Base-by-base conservation (phyloP, 805 yeast genomes). In the Barnettozyma pratensis region DNA sequence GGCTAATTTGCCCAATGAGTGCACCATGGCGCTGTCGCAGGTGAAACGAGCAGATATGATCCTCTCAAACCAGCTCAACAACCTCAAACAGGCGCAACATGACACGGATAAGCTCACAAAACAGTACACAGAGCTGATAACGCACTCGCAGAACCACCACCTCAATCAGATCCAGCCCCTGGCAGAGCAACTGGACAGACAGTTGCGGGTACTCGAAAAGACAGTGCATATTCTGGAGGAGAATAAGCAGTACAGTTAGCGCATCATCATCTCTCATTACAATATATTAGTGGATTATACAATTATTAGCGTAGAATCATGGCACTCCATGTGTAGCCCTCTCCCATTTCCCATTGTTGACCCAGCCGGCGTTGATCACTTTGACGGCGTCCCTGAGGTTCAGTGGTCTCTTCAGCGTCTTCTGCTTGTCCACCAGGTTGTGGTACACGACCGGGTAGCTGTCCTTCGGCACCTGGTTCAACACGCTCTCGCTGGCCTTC, bases 321-420 rank as follows among this genome's bases (percentile, higher is more conserved):
- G 53, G 61, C 52, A 48, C 64, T 59, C 72, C 74, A 26, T 63
- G 67, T 2, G 72, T 66, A 6, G 77, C 77, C 34, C 72, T 67
- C 49, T 78, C 84, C 92, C 94, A 91, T 55, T 80, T 79, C 44
- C 83, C 88, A 26, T 80, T 80, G 51, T 81, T 83, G 12, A 76
- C 74, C 98, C 98, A 91, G 19, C 97, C 97, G 4, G 85, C 79
- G 58, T 87, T 81, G 39, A 91, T 76, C 27, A 91, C 77, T 54
- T 76, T 76, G 45, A 89, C 62, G 39, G 86, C 80, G 62, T 89
- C 96, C 49, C 71, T 73, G 57, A 92, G 74, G 64, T 87, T 88
- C 67, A 92, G 71, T 12, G 90, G 87, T 48, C 72, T 72, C 58
- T 80, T 83, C 58, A 92, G 73, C 6, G 79, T 74, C 56, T 81